Evolutionary conservation across 2,329 filamentous ascomycete genomes (phyloP).

Genomic region (Penicillium olsonii): DNA sequence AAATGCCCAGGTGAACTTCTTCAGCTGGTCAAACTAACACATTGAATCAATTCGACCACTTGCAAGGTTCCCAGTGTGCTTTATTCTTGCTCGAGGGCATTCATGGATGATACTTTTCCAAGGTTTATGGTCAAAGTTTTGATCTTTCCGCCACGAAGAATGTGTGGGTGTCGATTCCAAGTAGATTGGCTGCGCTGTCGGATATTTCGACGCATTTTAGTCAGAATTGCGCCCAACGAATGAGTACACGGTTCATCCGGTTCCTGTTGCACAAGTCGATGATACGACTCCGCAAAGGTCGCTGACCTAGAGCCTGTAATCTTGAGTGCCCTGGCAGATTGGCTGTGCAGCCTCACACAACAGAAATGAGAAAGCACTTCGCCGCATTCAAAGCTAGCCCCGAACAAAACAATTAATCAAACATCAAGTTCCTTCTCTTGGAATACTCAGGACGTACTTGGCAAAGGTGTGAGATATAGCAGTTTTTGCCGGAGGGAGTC

Average conservation of each 20-base stretch:
- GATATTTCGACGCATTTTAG: background rate
- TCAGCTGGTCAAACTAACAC: background rate
- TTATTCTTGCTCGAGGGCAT: background rate
- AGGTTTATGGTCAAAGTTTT: background rate
- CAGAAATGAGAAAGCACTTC: background rate
- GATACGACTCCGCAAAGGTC: background rate
- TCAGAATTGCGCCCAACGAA: background rate
- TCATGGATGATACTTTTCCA: background rate
- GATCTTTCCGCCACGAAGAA: background rate
- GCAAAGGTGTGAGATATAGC: no score
- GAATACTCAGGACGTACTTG: no score
- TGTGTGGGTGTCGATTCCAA: background rate
- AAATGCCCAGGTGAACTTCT: background rate
- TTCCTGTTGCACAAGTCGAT: background rate
- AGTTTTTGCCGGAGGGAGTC: no score
- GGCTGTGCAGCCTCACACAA: background rate
- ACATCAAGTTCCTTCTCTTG: no score
- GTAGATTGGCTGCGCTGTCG: background rate
- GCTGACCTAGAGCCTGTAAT: background rate
- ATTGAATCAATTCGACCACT: no score
- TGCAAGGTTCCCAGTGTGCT: slow-evolving; percentile 8
- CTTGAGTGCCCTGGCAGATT: background rate
- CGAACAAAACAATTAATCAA: background rate
- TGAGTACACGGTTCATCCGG: background rate
- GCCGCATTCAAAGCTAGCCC: background rate